A percentile compares a stretch with the other conserved stretches of the same genome.
These are phyloP conservation scores for Magnusiomyces magnusii DNA, from an alignment of 1,139 yeast species.

Conservation along the genomic window DNA sequence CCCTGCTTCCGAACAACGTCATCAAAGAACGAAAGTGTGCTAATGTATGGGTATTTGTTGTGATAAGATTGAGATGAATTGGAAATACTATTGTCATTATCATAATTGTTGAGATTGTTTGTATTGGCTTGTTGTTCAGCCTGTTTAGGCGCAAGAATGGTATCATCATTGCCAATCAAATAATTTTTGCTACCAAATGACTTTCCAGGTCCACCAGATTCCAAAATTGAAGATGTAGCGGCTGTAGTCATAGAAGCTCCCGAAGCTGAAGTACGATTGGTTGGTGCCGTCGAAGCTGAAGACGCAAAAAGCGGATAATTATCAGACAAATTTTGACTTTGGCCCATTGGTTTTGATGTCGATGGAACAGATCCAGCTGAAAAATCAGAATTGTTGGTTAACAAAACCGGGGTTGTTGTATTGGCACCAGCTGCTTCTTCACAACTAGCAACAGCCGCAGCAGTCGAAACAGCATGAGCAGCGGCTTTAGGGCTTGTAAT, in stretches of 20 bases:
- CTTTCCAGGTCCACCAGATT: background rate
- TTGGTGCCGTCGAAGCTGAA: background rate
- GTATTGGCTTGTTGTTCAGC: background rate
- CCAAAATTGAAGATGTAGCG: background rate
- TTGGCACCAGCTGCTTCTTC: background rate
- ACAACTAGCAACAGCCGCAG: background rate
- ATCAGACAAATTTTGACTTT: background rate
- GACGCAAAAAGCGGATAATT: background rate
- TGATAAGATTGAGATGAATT: too few species aligned
- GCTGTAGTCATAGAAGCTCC: background rate
- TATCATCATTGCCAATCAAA: background rate
- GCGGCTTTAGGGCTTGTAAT: background rate
- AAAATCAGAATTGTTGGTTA: background rate
- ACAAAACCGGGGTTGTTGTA: background rate
- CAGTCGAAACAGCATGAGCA: background rate
- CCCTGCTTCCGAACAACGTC: background rate
- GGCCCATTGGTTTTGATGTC: background rate
- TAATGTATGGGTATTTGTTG: background rate
- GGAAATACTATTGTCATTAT: background rate
- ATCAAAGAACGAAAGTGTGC: constrained; percentile 2
- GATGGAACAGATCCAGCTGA: background rate
- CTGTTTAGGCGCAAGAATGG: background rate
- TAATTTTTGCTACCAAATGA: background rate
- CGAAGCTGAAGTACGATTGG: background rate
- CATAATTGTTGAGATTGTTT: background rate